Evolutionary conservation across 139 green algal genomes (phyloP), one percentile per base, ranked within the genome.

Genomic region (Chlamydomonas applanata): DNA sequence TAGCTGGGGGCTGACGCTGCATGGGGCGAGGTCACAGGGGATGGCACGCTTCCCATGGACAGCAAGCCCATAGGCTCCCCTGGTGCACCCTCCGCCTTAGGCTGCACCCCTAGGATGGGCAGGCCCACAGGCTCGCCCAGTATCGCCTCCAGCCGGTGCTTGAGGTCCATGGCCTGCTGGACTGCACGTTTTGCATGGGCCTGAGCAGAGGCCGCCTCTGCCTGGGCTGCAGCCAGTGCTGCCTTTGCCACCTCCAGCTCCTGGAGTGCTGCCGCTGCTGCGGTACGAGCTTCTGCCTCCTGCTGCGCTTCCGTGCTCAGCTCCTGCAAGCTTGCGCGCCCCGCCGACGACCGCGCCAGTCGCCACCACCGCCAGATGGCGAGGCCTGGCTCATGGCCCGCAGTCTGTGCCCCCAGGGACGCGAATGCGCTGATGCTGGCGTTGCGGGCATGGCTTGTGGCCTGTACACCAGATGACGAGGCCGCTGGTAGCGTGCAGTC

Each of bases 341-440:
- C 40, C 14, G 56, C 34, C 36, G 56, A 20, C 4, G 35, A 62
- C 7, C 30, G 52, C 9, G 34, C 34, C 24, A 66, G 22, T n/a
- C 20, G 72, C 40, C 24, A 66, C 60, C 72, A 77, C 7, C 33
- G 72, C 72, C 35, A 66, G 3, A 66, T 3, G 3, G 59, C 59
- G n/a, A 66, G 25, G 59, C 59, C 59, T 22, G 59, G 59, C 25
- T 66, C n/a, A 29, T 66, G 22, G n/a, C n/a, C 59, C 35, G n/a
- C 24, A 4, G 2, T 22, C n/a, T 66, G n/a, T 22, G n/a, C 29
- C 9, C 59, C 59, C 17, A 25, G 9, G 59, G n/a, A 16, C 24
- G 59, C 59, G 11, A 40, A 30, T 34, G 59, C 59, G 30, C 59
- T 22, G n/a, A 22, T 66, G 59, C 25, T 36, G 29, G 59, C 17